Base-by-base conservation (phyloP, 352 stramenopile genomes). In the Phytophthora parvispora region DNA sequence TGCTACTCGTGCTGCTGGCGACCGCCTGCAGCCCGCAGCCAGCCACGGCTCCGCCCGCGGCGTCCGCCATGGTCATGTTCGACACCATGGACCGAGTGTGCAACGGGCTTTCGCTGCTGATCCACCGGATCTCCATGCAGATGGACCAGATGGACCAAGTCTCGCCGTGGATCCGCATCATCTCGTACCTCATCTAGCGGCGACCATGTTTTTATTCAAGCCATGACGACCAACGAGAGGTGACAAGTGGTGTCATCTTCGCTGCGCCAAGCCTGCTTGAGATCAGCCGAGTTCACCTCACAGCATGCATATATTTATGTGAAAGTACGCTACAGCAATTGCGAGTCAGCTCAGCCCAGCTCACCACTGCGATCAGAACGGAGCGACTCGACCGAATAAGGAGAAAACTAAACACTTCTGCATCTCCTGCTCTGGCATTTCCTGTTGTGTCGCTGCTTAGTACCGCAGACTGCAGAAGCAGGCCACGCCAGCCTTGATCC, bases 401-500 rank as follows among this genome's bases (percentile, higher is more conserved):
- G 50, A 60, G 31, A 64, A 62, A 67, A 47, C 15, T 13, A 67
- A 56, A 28, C n/a, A 59, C 27, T 29, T 52, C 31, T 57, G 22
- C 32, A 20, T 53, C 60, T 47, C 22, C 29, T n/a, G 38, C 38
- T 48, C 20, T 25, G 27, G 18, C 29, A 48, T 29, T 48, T 38
- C 16, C 50, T 24, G 4, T 15, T 61, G 8, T 51, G 13, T 28
- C 31, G 48, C 12, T 45, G n/a, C 25, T 64, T 67, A 99, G 70
- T 98, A 99, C 50, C 93, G 83, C 38, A 99, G 83, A 27, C 92
- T 97, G 57, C 94, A 88, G 67, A 99, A 99, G 63, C 89, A 95
- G 22, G 96, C 97, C 0, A 99, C 97, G 32, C 97, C 97, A 8
- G 93, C 97, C 55, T 98, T 98, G 69, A 99, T 98, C 92, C 94